Evolutionary conservation across 148 eudicot genomes (phyloP), one percentile per base, ranked within the genome.

Genomic region (Fagopyrum esculentum): DNA sequence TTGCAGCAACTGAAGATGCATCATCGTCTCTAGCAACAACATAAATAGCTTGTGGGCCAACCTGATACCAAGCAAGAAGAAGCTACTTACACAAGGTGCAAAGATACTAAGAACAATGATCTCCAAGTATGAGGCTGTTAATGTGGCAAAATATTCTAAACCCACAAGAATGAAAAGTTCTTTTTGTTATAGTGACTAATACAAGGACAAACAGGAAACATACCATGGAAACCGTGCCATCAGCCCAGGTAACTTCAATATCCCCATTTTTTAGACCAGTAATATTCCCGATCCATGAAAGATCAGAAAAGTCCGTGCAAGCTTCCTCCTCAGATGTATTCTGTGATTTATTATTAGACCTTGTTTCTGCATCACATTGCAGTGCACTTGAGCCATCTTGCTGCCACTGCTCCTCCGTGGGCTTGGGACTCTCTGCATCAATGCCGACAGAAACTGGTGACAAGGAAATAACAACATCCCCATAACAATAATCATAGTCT

Each of bases 1-100:
- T 96, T 72, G 91, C 98, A 71, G 89, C 94, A 72, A 81, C 89
- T 76, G 90, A 72, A 22, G 99, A 92, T 45, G 88, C 89, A 72
- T 90, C 96, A 84, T 88, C 99, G 81, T 95, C 98, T 75, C 99
- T 94, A 51, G 96, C 99, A 83, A 96, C 99, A 85, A 96, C 98
- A 89, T 96, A 96, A 69, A 96, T 84, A 63, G 98, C 99, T 83
- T 96, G 99, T 64, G 99, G 99, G 45, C 99, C 99, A 77, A 96
- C 99, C 99, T 96, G 88, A 77, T 47, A 79, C 70, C 63, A 84
- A 82, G 46, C 68, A 69, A 78, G 75, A 75, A 51, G 66, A 61
- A 45, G 74, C 84, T 45, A 84, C 72, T 81, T 78, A 84, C 72
- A 79, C 74, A 78, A 63, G n/a, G n/a, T 10, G 47, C 49, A 56